These are phyloP conservation scores for Lasiosphaeria hispida DNA, from an alignment of 495 filamentous ascomycete species.

Conservation along the genomic window DNA sequence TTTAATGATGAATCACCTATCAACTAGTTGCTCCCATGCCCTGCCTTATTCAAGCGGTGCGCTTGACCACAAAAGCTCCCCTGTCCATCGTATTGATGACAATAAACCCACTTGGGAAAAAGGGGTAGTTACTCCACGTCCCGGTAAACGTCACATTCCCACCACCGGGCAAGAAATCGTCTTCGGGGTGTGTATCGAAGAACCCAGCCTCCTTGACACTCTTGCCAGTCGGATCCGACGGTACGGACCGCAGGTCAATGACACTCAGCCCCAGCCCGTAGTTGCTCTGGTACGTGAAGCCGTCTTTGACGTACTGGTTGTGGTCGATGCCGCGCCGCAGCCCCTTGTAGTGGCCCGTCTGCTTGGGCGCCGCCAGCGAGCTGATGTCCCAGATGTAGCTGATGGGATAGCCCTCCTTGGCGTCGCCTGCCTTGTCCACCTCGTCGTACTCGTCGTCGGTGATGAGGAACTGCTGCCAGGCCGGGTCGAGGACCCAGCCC, in stretches of 20 bases:
- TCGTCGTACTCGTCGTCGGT: constrained; percentile 60
- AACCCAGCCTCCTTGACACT: constrained; percentile 49
- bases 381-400: constrained; percentile 55
- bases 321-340: constrained; percentile 49
- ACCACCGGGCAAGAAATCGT: constrained; percentile 43
- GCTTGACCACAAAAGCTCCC: constrained; percentile 49
- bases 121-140: constrained; percentile 50
- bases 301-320: constrained; percentile 53
- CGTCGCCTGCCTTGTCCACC: constrained; percentile 39
- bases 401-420: constrained; percentile 41
- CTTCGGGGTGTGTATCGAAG: constrained; percentile 56
- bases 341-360: constrained; percentile 52
- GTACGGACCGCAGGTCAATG: constrained; percentile 47
- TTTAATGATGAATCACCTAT: too few species aligned
- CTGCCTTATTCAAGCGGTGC: background rate
- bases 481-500: constrained; percentile 51
- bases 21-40: too few species aligned
- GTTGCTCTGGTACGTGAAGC: constrained; percentile 50
- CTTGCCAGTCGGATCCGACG: constrained; percentile 29
- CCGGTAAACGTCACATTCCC: constrained; percentile 48
- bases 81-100: constrained; percentile 56
- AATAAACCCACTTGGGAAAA: constrained; percentile 52
- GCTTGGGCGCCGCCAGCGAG: constrained; percentile 44
- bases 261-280: constrained; percentile 53
- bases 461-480: constrained; percentile 45